Base-by-base conservation (phyloP, 2,329 filamentous ascomycete species). In the Ceratocystis huliohia region DNA sequence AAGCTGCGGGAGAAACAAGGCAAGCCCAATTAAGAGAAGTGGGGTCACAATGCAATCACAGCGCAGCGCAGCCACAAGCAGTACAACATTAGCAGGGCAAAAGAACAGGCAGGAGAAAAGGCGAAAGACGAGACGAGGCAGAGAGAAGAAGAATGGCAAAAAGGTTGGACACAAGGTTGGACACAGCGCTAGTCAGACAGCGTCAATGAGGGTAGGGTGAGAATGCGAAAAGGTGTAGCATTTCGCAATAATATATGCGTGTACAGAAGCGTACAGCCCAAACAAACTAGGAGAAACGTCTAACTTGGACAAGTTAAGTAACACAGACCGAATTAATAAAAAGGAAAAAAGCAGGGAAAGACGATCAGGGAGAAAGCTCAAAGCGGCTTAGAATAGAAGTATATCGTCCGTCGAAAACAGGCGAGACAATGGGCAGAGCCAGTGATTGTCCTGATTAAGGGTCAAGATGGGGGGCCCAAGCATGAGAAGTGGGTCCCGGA, bases 41-140 rank as follows among this genome's bases (percentile, higher is more conserved):
- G 53, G 53, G 53, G 53, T 57, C 53, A 30, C 53, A 57, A 57
- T 13, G 28, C 48, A 53, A 53, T 53, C 48, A 53, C n/a, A 53
- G 48, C 48, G 48, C 22, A 7, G 48, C n/a, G 48, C 48, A 53
- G 48, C 48, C 48, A 53, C 8, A n/a, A 50, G 46, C 46, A 50
- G 46, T 20, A 50, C 46, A 53, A 53, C 37, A 41, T 41, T 41
- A 41, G 10, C 37, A 41, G 37, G 37, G 37, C 37, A 41, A 15
- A 15, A 41, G 37, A 41, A 41, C 5, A 41, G 37, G 6, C 6
- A 33, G 5, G 30, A 41, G 37, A 41, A 15, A 41, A 4, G 13
- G 37, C 37, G 37, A 13, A 15, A 15, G 37, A 41, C 37, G 37
- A 41, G 37, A 41, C 37, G 37, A 41, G 37, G 46, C 46, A 48